A percentile compares a stretch with the other conserved stretches of the same genome.
These are phyloP conservation scores for Cenchrus fungigraminus DNA, from an alignment of 176 grass and related monocot species.

Conservation along the genomic window DNA sequence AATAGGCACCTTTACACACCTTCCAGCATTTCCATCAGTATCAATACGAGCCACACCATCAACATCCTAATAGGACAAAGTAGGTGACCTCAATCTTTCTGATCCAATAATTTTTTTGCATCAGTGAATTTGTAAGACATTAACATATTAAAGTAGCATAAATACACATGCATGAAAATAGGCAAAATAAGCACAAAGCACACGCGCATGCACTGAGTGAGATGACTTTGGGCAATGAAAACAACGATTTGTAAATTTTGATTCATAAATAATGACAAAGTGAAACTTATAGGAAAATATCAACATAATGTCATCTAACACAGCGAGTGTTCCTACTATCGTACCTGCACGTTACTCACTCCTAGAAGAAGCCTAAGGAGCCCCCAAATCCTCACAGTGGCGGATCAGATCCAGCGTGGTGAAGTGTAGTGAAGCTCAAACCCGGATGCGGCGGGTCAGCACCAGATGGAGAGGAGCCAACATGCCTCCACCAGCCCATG, in stretches of 20 bases:
- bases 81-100: slow-evolving; percentile 62
- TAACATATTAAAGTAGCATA: slow-evolving; percentile 33
- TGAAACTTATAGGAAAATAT: slow-evolving; percentile 8
- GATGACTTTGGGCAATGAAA: slow-evolving; percentile 13
- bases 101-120: slow-evolving; percentile 48
- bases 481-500: no score
- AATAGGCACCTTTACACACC: slow-evolving; percentile 36
- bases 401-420: no score
- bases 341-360: no score
- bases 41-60: slow-evolving; percentile 36
- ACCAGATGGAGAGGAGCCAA: no score
- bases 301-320: slow-evolving; percentile 2
- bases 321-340: background rate
- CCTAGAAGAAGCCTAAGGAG: no score
- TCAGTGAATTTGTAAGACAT: slow-evolving; percentile 30
- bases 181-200: background rate
- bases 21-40: slow-evolving; percentile 47
- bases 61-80: slow-evolving; percentile 52
- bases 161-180: background rate
- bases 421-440: no score
- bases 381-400: no score
- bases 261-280: background rate
- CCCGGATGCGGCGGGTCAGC: no score
- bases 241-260: background rate
- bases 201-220: background rate